phyloP scores from a whole-genome alignment of 2,329 filamentous ascomycete species.

The Pseudogymnoascus sp. region DNA sequence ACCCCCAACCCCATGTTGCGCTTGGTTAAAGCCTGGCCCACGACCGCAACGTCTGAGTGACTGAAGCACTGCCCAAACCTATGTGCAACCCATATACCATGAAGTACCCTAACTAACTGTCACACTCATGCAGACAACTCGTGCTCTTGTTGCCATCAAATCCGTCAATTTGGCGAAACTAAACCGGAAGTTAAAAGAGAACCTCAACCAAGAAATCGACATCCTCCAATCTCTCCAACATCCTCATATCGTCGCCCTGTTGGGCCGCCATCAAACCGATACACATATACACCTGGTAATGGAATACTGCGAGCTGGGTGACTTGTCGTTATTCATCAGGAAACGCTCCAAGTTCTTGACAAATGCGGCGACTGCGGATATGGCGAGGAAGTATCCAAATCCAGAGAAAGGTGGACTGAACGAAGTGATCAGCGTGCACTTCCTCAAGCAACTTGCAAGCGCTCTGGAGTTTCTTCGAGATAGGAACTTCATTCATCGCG shows the following conservation, averaged over 20 bases:
- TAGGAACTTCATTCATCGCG: constrained; percentile 85
- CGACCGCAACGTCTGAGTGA: neutral
- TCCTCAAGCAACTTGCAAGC: constrained; percentile 88
- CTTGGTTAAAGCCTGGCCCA: neutral
- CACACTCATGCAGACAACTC: constrained; percentile 51
- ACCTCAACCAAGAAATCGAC: constrained; percentile 88
- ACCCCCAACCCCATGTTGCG: constrained; percentile 3
- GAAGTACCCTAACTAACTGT: neutral
- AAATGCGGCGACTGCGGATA: constrained; percentile 75
- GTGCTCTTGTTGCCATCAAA: constrained; percentile 87
- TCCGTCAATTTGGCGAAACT: constrained; percentile 85
- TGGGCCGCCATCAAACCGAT: constrained; percentile 82
- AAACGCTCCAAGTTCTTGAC: constrained; percentile 74
- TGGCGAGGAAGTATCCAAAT: constrained; percentile 90
- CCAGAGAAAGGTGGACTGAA: constrained; percentile 76
- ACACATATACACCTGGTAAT: constrained; percentile 94
- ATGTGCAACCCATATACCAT: neutral
- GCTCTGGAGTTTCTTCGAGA: constrained; percentile 81
- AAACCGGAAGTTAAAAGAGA: constrained; percentile 93
- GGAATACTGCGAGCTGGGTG: constrained; percentile 96
- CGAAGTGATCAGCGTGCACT: constrained; percentile 94
- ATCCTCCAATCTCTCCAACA: constrained; percentile 91
- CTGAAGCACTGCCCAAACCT: neutral
- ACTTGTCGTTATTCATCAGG: constrained; percentile 93
- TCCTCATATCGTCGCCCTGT: constrained; percentile 92